Base-by-base conservation (phyloP, 2,329 filamentous ascomycete genomes). In the Aureobasidium sp. region DNA sequence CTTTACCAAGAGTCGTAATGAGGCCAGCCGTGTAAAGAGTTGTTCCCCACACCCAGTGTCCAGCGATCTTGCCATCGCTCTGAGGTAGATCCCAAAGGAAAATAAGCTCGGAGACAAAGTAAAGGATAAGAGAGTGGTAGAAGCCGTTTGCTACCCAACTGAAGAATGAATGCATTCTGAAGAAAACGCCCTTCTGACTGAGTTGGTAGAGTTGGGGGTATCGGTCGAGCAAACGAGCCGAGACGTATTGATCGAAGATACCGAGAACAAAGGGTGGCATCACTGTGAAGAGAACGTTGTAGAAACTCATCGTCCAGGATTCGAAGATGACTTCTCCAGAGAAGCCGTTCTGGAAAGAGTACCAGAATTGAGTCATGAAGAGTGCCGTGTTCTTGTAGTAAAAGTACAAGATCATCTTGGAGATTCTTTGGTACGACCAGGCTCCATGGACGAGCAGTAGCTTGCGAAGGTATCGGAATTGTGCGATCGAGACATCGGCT, bases 301-400 rank as follows among this genome's bases (percentile, higher is more conserved):
- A 99, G 78, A 97, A 96, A 8, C 93, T 96, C n/a, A 99, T 80
- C 0, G 92, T 97, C 95, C 95, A 99, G 10, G 94, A 97, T 77
- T 99, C 94, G 82, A 92, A 97, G 72, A 99, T 97, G 72, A 97
- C 91, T 73, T 97, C 88, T 57, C 94, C 94, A 1, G 93, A 97
- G 76, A 97, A 99, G 67, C 90, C 90, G 75, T 99, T 99, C 83
- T 96, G 91, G 80, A 99, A 99, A 0, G 91, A 90, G 77, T 94
- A 97, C 91, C 95, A 99, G 74, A 99, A 99, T 73, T 99, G 95
- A 64, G 95, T 99, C 89, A 99, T 92, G 78, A 97, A 99, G 65
- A 99, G 81, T 23, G 92, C 88, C 68, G 97, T 97, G 77, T 99
- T 99, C 82, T 99, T 99, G 82, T 99, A 99, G 75, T 97, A 99